phyloP scores from a whole-genome alignment of 2,329 filamentous ascomycete genomes.

The Curvularia verruculosa region DNA sequence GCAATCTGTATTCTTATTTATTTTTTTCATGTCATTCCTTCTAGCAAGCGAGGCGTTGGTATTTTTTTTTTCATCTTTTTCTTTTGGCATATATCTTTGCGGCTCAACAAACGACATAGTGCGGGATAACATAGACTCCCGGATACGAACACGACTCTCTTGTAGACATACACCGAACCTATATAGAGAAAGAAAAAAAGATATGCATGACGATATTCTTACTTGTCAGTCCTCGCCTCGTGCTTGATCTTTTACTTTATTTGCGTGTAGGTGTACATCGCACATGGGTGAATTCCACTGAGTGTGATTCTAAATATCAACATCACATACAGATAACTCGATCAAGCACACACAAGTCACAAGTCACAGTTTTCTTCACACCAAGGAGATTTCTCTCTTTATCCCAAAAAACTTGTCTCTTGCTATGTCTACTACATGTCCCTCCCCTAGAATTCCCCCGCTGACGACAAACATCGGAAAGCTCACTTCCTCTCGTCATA shows the following conservation, averaged over 20 bases:
- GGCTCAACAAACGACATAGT: constrained; percentile 5
- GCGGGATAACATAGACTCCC: constrained; percentile 1
- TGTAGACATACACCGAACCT: constrained; percentile 6
- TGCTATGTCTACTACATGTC: background rate
- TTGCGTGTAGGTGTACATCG: background rate
- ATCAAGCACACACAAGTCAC: no score
- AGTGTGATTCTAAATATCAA: no score
- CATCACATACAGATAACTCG: no score
- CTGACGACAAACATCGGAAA: no score
- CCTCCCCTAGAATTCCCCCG: background rate
- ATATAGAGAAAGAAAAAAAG: constrained; percentile 3
- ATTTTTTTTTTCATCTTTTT: no score
- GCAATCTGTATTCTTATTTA: background rate
- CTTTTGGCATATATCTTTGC: constrained; percentile 5
- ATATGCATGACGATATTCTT: constrained; percentile 9
- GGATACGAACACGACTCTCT: constrained; percentile 2
- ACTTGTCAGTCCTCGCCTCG: background rate
- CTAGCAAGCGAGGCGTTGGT: constrained; percentile 25
- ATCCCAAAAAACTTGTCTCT: background rate
- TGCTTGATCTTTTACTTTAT: background rate
- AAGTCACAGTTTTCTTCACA: no score
- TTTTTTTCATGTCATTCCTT: constrained; percentile 5
- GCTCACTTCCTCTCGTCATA: background rate
- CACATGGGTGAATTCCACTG: background rate
- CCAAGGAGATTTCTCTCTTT: no score